Percentiles rank a stretch among this genome's conserved stretches.
Evolutionary conservation across 2,329 filamentous ascomycete species (phyloP).

Genomic region (Acephala macrosclerotiorum): DNA sequence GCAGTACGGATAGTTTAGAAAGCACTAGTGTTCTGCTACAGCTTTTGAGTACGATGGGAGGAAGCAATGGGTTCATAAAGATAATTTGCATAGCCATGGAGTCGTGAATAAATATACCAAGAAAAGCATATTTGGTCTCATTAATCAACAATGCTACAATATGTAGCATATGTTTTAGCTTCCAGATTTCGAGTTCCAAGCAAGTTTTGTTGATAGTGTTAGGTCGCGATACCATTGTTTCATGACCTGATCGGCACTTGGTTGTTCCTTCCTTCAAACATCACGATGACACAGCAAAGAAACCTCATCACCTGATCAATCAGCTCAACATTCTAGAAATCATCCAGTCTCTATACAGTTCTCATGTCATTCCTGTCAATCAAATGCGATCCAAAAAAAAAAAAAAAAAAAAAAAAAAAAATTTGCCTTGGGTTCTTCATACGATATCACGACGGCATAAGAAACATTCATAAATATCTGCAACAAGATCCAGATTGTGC

Average conservation of each 20-base stretch:
- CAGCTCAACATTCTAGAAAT: background rate
- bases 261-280: background rate
- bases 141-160: background rate
- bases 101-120: constrained; percentile 19
- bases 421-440: background rate
- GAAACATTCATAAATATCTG: constrained; percentile 20
- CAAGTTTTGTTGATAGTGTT: background rate
- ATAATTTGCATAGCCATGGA: constrained; percentile 31
- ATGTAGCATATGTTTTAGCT: background rate
- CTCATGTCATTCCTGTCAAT: background rate
- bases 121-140: background rate
- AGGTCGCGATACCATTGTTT: background rate
- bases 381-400: background rate
- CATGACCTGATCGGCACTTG: background rate
- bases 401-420: no score
- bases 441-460: constrained; percentile 1
- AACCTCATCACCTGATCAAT: background rate
- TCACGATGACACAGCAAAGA: background rate
- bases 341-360: background rate
- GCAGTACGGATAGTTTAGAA: constrained; percentile 3
- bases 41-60: background rate
- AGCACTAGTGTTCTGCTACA: background rate
- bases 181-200: background rate
- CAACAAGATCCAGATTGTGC: no score
- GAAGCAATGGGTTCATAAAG: background rate